Evolutionary conservation across 1,284 basidiomycete genomes (phyloP), one percentile per base, ranked within the genome.

Genomic region (Naganishia liquefaciens): DNA sequence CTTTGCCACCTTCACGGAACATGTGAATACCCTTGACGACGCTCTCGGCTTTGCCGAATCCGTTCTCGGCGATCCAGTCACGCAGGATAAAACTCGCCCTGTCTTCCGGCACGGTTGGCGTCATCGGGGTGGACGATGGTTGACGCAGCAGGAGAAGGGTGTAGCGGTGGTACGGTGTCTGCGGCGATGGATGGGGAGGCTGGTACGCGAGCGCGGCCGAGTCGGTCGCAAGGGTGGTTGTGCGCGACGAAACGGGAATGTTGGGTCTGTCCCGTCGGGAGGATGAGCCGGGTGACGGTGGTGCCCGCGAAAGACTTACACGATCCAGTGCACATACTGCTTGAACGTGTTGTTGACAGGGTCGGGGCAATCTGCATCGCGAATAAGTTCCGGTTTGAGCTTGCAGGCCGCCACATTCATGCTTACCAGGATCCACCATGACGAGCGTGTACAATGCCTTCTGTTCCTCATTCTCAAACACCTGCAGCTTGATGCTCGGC

Each of bases 101-200:
- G 27, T 81, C 77, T n/a, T 77, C 71, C 19, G 84, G 75, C 19
- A 60, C 40, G 4, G 66, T 52, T 17, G 77, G 77, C 54, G 75
- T 69, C 6, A 76, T 71, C 0, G 77, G 70, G 0, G 80, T 75
- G 33, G 64, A 30, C 19, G 42, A 40, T 13, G 74, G 69, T 71
- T 95, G 91, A n/a, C 86, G 87, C 55, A 93, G 82, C 30, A 94
- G 81, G 23, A 94, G 79, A 28, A 87, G 71, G 1, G 86, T 86
- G 77, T 93, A 94, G 63, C 93, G 88, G 79, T 94, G 92, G 78
- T 91, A 92, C 0, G 85, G 85, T 5, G 90, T 88, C 51, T 91
- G 91, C 39, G 83, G 83, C 73, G 91, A 88, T 5, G 93, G 93
- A 72, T 94, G 91, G 4, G 93, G 93, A 3, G 92, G 89, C 64